These are phyloP conservation scores for Diospyros lotus DNA, from an alignment of 148 eudicot species.

Conservation along the genomic window DNA sequence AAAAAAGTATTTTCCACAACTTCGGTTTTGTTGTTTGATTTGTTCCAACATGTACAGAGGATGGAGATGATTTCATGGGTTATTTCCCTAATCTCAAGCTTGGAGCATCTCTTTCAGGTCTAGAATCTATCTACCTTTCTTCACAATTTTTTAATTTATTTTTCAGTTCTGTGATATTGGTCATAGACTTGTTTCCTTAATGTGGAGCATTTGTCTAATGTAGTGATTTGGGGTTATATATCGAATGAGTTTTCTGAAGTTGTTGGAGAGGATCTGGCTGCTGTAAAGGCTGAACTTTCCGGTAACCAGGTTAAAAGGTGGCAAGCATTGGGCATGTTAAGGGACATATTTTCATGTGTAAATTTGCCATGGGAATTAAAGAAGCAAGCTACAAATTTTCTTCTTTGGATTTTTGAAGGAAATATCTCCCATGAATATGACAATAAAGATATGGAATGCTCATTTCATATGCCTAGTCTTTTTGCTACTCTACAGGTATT, in stretches of 20 bases:
- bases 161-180: not conserved
- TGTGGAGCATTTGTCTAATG: slow-evolving; percentile 9
- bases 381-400: slow-evolving; percentile 54
- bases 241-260: slow-evolving; percentile 52
- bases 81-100: slow-evolving; percentile 67
- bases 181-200: not conserved
- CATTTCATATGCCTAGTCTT: slow-evolving; percentile 33
- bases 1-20: too few relatives aligned
- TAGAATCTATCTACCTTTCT: slow-evolving; percentile 11
- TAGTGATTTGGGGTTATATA: slow-evolving; percentile 83
- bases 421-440: slow-evolving; percentile 21
- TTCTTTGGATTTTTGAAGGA: slow-evolving; percentile 57
- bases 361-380: slow-evolving; percentile 67
- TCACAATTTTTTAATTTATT: not conserved
- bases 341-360: slow-evolving; percentile 40
- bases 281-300: slow-evolving; percentile 53
- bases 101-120: slow-evolving; percentile 87
- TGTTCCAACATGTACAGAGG: slow-evolving; percentile 36
- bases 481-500: slow-evolving; percentile 74
- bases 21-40: not conserved
- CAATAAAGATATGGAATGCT: slow-evolving; percentile 37
- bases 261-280: slow-evolving; percentile 47
- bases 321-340: slow-evolving; percentile 67
- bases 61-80: slow-evolving; percentile 40
- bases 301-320: slow-evolving; percentile 58